Base-by-base conservation (phyloP, 768 basidiomycete genomes). In the Russula sp. region DNA sequence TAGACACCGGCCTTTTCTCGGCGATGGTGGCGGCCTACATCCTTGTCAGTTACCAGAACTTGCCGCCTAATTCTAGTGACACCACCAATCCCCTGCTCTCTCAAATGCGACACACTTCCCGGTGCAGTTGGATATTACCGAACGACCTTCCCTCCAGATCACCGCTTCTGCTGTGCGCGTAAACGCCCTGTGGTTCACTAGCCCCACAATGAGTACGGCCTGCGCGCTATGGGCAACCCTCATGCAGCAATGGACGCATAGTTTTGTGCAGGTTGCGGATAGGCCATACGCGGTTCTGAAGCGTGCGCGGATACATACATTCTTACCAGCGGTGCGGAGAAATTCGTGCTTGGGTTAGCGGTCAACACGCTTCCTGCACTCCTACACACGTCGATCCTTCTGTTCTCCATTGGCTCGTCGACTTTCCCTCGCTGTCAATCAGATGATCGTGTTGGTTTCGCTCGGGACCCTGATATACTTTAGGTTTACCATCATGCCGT, bases 361-460 rank as follows among this genome's bases (percentile, higher is more conserved):
- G 60, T 67, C 20, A 65, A 67, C 9, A 65, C 54, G 32, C 60
- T 67, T n/a, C 64, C 66, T 16, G 54, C 55, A 32, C 65, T 62
- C 47, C 39, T 67, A 7, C 66, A 67, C 27, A 40, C 56, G 1
- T 67, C 66, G 2, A 27, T 67, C n/a, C 52, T 67, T 35, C 20
- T 68, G 3, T 68, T 68, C 53, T 50, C 57, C 51, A n/a, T 44
- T 66, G 67, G 20, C 60, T 68, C 22, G 6, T 57, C 50, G 62
- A 61, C 14, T 68, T 68, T 39, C 57, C n/a, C 0, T 52, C 45
- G 42, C 37, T 9, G 44, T 60, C 32, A 66, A 59, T 34, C 55
- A 59, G 13, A 47, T 39, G 16, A 37, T 67, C 8, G 1, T 52
- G 2, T 49, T 62, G 22, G 51, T 59, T 10, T 10, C 44, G 2